These are phyloP conservation scores for Tricholomella constricta DNA, from an alignment of 768 basidiomycete genomes.

Conservation along the genomic window DNA sequence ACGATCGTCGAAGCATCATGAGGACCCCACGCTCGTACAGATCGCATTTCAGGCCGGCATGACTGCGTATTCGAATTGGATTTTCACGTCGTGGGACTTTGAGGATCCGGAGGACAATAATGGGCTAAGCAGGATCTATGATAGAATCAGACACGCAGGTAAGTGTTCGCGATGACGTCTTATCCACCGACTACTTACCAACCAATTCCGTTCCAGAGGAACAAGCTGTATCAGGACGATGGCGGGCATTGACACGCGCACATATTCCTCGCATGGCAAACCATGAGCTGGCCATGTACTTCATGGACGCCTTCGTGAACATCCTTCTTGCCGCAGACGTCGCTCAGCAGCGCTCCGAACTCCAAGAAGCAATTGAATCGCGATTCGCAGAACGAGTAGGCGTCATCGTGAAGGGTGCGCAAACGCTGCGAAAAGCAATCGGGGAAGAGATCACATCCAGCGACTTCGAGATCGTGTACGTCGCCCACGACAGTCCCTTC, in stretches of 20 bases:
- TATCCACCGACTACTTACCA: background rate
- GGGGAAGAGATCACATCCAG: constrained; percentile 60
- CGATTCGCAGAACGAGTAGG: constrained; percentile 47
- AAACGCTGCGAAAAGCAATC: constrained; percentile 55
- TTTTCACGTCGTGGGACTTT: constrained; percentile 52
- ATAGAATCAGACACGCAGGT: constrained; percentile 37
- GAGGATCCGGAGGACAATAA: constrained; percentile 50
- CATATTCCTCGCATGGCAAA: constrained; percentile 24
- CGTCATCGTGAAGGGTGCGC: constrained; percentile 45
- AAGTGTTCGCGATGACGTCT: constrained; percentile 8
- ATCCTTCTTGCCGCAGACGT: constrained; percentile 42
- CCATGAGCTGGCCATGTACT: constrained; percentile 34
- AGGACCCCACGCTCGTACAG: constrained; percentile 43
- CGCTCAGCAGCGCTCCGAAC: constrained; percentile 25
- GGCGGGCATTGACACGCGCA: constrained; percentile 42
- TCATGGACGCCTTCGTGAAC: constrained; percentile 42
- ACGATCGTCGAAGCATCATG: constrained; percentile 36
- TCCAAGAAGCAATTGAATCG: constrained; percentile 40
- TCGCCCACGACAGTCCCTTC: constrained; percentile 43
- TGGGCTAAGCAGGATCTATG: constrained; percentile 39
- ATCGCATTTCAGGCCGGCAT: constrained; percentile 48
- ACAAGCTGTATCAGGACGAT: constrained; percentile 45
- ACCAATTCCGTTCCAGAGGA: constrained; percentile 31
- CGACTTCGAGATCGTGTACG: constrained; percentile 54
- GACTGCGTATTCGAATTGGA: constrained; percentile 50